phyloP scores from a whole-genome alignment of 2,329 filamentous ascomycete species.

The Aspergillus neotritici region DNA sequence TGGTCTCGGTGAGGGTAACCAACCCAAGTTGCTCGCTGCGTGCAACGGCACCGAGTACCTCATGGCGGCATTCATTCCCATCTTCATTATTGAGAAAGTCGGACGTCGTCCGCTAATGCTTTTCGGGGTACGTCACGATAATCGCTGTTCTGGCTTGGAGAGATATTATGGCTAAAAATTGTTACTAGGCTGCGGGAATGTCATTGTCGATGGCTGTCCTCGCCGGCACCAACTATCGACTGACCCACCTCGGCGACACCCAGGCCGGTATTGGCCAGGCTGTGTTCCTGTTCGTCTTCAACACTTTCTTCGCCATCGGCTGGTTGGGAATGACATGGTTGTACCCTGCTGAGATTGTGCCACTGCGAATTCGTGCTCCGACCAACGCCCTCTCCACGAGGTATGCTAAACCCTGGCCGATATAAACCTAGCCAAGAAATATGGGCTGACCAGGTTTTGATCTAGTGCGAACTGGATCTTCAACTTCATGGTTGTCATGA shows the following conservation, averaged over 20 bases:
- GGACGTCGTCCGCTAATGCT: slow-evolving; percentile 64
- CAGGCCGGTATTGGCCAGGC: slow-evolving; percentile 40
- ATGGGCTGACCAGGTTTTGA: slow-evolving; percentile 59
- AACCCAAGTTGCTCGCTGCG: slow-evolving; percentile 39
- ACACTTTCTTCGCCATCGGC: slow-evolving; percentile 59
- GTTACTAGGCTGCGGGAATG: slow-evolving; percentile 48
- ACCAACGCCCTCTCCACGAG: slow-evolving; percentile 58
- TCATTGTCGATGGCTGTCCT: slow-evolving; percentile 58
- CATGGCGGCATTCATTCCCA: slow-evolving; percentile 45
- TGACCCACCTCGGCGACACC: slow-evolving; percentile 27
- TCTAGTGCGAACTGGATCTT: slow-evolving; percentile 49
- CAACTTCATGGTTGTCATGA: slow-evolving; percentile 62
- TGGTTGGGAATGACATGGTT: slow-evolving; percentile 60
- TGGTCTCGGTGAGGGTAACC: slow-evolving; percentile 13
- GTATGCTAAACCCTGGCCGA: too few species aligned
- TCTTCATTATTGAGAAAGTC: slow-evolving; percentile 47
- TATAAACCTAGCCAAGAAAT: slow-evolving; percentile 27
- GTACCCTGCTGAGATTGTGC: slow-evolving; percentile 51
- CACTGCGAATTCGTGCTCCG: slow-evolving; percentile 55
- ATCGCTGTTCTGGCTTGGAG: too few species aligned
- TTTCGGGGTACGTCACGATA: slow-evolving; percentile 44
- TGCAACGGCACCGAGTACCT: slow-evolving; percentile 53
- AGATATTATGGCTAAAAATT: too few species aligned
- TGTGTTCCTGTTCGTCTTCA: slow-evolving; percentile 57
- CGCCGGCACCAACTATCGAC: slow-evolving; percentile 28